Evolutionary conservation across 2,329 filamentous ascomycete species (phyloP).

Genomic region (Penicillium italicum): DNA sequence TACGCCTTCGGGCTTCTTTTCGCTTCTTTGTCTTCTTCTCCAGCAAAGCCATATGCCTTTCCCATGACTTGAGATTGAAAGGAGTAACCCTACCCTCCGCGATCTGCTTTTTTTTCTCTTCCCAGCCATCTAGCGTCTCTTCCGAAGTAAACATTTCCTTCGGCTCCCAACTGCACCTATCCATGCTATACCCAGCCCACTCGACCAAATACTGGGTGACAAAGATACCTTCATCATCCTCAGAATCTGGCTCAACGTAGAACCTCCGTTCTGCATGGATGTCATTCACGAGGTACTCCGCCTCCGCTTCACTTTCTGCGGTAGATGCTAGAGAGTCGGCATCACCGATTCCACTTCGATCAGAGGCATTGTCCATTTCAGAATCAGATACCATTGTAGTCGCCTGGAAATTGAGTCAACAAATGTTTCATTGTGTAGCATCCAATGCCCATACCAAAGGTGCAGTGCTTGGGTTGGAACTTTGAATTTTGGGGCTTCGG

Average conservation of each 20-base stretch:
- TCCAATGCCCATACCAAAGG: not conserved
- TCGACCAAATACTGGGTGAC: constrained; percentile 55
- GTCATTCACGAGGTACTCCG: constrained; percentile 54
- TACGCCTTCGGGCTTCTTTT: not conserved
- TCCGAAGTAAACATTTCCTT: constrained; percentile 38
- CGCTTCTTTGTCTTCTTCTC: not conserved
- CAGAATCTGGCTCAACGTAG: not conserved
- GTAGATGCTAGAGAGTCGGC: constrained; percentile 59
- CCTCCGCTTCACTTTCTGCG: constrained; percentile 38
- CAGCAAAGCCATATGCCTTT: constrained; percentile 20
- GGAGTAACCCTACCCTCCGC: constrained; percentile 24
- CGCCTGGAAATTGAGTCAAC: not conserved
- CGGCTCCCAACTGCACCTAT: constrained; percentile 57
- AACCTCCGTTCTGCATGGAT: constrained; percentile 48
- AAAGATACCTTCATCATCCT: constrained; percentile 20
- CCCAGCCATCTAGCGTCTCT: constrained; percentile 43
- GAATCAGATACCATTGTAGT: constrained; percentile 4
- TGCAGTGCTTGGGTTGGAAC: not conserved
- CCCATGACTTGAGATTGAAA: constrained; percentile 35
- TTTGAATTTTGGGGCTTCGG: not conserved
- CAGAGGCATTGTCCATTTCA: constrained; percentile 26
- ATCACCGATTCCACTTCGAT: constrained; percentile 33
- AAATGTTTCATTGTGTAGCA: not conserved
- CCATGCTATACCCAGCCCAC: constrained; percentile 59
- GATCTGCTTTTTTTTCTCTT: constrained; percentile 32